Base-by-base conservation (phyloP, 2,329 filamentous ascomycete genomes). In the Lasiodiplodia sp. region DNA sequence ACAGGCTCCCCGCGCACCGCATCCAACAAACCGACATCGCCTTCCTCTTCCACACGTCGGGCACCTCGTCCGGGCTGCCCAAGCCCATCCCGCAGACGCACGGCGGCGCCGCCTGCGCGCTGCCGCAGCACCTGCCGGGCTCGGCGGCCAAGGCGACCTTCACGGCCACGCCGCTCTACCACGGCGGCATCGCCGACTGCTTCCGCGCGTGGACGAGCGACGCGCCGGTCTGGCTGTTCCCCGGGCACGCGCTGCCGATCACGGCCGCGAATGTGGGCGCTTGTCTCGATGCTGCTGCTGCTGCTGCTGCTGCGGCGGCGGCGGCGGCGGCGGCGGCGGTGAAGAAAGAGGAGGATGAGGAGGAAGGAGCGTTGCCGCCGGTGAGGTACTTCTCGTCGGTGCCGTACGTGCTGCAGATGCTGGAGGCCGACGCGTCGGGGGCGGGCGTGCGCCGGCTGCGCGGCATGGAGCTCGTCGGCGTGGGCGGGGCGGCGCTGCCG, bases 161-260 rank as follows among this genome's bases (percentile, higher is more conserved):
- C 72, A 88, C 88, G 0, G 90, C 88, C 0, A 91, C 89, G 2
- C 89, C 89, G 0, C 80, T 91, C 0, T 91, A 90, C 71, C 88
- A 91, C 71, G 89, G 89, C 1, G 89, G 89, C 0, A 82, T 90
- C 10, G 87, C 88, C 1, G 89, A 91, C 73, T 82, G 87, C 23
- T 85, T 91, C 56, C 80, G 89, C 62, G 83, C 87, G 0, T 90
- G 89, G 88, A 86, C 87, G 1, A 88, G 86, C 68, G 83, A 82
- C 21, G 84, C 87, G 0, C 76, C 86, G 72, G 86, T 90, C 2
- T 91, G 87, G 86, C 79, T 91, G 11, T 91, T 90, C 70, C 88
- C 88, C 0, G 84, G 86, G 23, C 84, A 84, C 2, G 77, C 81
- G 5, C 76, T 83, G 0, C 87, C 88, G 0, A 86, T 91, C 18